Conservation (phyloP, 1,284 basidiomycete species). For the Moniliella sp. region DNA sequence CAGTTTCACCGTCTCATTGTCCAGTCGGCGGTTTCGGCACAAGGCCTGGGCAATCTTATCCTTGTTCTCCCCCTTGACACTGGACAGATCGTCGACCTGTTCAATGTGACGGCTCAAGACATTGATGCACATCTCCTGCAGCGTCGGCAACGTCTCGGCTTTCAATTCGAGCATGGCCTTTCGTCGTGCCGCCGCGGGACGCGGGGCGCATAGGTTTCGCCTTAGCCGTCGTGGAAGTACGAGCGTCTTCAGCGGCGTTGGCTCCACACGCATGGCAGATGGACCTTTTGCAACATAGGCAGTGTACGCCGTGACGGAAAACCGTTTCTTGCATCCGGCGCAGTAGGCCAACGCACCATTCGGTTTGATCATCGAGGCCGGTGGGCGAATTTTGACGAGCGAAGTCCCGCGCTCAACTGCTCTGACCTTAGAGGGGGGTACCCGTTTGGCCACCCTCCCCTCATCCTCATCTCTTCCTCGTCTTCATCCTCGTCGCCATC, state of each 20-base stretch:
- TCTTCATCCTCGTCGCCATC: slow-evolving; percentile 45
- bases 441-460: slow-evolving; percentile 19
- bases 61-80: slow-evolving; percentile 45
- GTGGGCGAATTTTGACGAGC: slow-evolving; percentile 27
- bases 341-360: slow-evolving; percentile 42
- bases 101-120: slow-evolving; percentile 67
- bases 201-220: background rate
- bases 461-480: slow-evolving; percentile 44
- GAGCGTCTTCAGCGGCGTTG: slow-evolving; percentile 2
- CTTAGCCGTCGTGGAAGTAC: background rate
- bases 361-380: slow-evolving; percentile 36
- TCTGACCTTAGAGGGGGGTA: slow-evolving; percentile 32
- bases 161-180: background rate
- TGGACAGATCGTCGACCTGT: slow-evolving; percentile 68
- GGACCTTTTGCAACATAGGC: slow-evolving; percentile 4
- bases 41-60: slow-evolving; percentile 48
- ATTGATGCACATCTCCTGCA: slow-evolving; percentile 34
- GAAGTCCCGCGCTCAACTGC: slow-evolving; percentile 30
- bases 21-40: slow-evolving; percentile 65
- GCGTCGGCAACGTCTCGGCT: background rate
- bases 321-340: slow-evolving; percentile 57
- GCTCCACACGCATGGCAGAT: slow-evolving; percentile 17
- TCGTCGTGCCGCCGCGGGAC: background rate
- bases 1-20: slow-evolving; percentile 48
- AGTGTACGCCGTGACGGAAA: slow-evolving; percentile 56